Base-by-base conservation (phyloP, 2,329 filamentous ascomycete species). In the Cladosporium sp. region DNA sequence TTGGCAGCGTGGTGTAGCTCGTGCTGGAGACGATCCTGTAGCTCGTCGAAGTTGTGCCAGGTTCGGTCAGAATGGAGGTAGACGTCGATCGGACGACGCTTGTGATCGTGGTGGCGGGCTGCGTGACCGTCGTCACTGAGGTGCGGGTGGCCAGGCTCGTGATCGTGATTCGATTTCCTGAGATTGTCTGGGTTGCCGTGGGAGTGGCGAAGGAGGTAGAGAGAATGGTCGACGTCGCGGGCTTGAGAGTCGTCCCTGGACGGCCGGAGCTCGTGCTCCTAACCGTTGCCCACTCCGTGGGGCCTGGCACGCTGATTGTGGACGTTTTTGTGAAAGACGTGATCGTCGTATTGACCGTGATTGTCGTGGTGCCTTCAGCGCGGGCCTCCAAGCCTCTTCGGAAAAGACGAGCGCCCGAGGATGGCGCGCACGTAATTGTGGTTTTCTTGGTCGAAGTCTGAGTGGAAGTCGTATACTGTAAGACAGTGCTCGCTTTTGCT, bases 381-480 rank as follows among this genome's bases (percentile, higher is more conserved):
- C 59, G 56, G 37, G 53, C 55, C 19, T 52, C 48, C 8, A 59
- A 45, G 2, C 52, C 56, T 18, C 59, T 55, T 7, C 44, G 50
- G 56, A 57, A 50, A 18, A 59, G 53, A 37, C 43, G 54, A 10
- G 59, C 48, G 9, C 56, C 56, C 33, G 49, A 52, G 33, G 64
- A 66, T 10, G 66, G 64, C 9, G 65, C 60, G 50, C 64, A 66
- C 10, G 60, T 56, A 13, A 58, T 59, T 2, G 63, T 67, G 0
- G 62, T 61, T 43, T 61, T 63, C 58, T 66, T 68, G 1, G 62
- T 67, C 2, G 58, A 58, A 4, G 58, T 64, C 46, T 66, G 66
- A n/a, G 57, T 52, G 1, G 60, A 64, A 2, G 57, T 59, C 41
- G 61, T 49, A 11, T 58, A 63, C 4, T 62, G 43, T 2, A 59